Evolutionary conservation across 352 stramenopile species (phyloP), one percentile per base, ranked within the genome.

Genomic region (Phytophthora gonapodyides): DNA sequence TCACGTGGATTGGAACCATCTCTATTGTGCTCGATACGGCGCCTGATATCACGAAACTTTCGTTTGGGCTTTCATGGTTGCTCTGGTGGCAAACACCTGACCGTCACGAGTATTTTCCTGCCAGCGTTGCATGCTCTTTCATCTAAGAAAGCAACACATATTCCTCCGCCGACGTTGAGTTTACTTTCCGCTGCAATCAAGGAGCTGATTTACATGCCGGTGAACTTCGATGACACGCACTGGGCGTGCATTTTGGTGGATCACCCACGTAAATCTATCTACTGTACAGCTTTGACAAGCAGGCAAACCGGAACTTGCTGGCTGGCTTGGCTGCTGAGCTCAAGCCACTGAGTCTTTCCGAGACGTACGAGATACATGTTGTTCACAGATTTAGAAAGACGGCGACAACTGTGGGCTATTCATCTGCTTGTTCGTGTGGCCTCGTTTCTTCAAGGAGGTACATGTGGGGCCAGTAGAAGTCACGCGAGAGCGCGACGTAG

Each of bases 201-300:
- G n/a, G n/a, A n/a, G n/a, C n/a, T n/a, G n/a, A n/a, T 5, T 60
- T 60, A n/a, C n/a, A 45, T 60, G 41, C 41, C 41, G 4, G 5
- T 46, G 12, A 51, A 60, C 31, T 34, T 50, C 4, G 44, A 51
- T n/a, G n/a, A n/a, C n/a, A n/a, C n/a, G n/a, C n/a, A 60, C 30
- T 60, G 52, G 41, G 40, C 17, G n/a, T 60, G 30, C 16, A 3
- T 59, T 5, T n/a, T 51, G 1, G 27, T 49, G 2, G 50, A 48
- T 34, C 15, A 10, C 7, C 38, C 17, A 16, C 33, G n/a, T 12
- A 16, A 12, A 8, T 30, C 27, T 21, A 48, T 57, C 19, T 57
- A 57, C 37, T 57, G 37, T 57, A 57, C 50, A 57, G 38, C 16
- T 35, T 57, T 1, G 27, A 46, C 10, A 57, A 57, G 50, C 50